Conservation (phyloP, 441 rosid genomes). For the Daphne laureola region DNA sequence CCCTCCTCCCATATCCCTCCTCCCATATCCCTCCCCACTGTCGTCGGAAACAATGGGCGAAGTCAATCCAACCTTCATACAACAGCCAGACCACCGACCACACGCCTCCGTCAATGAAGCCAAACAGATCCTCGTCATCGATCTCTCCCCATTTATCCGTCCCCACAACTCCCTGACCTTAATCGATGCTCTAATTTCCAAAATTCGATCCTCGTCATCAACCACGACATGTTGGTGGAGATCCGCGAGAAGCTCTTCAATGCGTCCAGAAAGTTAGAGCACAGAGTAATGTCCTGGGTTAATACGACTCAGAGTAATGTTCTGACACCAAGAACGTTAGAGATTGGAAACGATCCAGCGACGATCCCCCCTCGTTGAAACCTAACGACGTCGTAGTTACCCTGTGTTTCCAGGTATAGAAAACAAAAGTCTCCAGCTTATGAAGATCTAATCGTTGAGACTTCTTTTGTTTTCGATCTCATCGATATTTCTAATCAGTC, state of each 20-base stretch:
- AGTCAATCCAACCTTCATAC: conserved; percentile 48
- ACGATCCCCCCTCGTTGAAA: conserved; percentile 32
- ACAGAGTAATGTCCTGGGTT: conserved; percentile 39
- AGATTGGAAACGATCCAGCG: conserved; percentile 66
- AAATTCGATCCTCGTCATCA: conserved; percentile 51
- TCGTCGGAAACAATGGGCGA: conserved; percentile 31
- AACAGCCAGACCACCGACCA: conserved; percentile 53
- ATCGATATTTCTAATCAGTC: no score
- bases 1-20: no score
- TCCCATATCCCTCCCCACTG: no score
- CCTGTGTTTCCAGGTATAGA: conserved; percentile 17
- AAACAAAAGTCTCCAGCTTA: no score
- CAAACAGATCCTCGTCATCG: conserved; percentile 54
- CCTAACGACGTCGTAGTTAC: conserved; percentile 29
- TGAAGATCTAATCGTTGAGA: no score
- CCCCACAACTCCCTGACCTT: conserved; percentile 9
- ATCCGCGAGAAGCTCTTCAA: conserved; percentile 24
- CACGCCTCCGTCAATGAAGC: conserved; percentile 17
- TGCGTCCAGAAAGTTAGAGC: conserved; percentile 33
- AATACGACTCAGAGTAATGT: conserved; percentile 56
- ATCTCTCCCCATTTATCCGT: conserved; percentile 27
- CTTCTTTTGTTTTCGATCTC: no score
- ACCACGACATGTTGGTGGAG: conserved; percentile 50
- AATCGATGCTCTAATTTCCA: conserved; percentile 17
- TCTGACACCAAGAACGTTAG: conserved; percentile 70